Evolutionary conservation across 2,329 filamentous ascomycete species (phyloP).

Genomic region (Sporothrix inflata): DNA sequence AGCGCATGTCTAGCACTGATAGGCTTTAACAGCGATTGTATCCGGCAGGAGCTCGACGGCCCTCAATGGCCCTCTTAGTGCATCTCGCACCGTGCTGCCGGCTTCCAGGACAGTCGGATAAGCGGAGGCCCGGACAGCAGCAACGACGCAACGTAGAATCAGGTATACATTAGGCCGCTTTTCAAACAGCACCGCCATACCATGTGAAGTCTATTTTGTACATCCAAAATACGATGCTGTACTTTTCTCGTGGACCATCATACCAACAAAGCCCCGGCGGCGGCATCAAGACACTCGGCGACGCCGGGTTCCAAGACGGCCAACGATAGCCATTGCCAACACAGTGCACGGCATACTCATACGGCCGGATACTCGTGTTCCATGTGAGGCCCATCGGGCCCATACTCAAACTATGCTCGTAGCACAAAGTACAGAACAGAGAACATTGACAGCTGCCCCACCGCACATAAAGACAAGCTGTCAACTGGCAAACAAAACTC

Average conservation of each 20-base stretch:
- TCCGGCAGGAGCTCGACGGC: not conserved
- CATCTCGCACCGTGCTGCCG: conserved; percentile 1
- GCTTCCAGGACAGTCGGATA: conserved; percentile 13
- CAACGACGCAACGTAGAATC: not conserved
- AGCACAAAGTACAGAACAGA: not conserved
- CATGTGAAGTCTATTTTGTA: not conserved
- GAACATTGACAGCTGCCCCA: not conserved
- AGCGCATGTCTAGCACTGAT: not conserved
- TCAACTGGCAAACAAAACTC: not conserved
- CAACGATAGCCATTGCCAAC: not conserved
- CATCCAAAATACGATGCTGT: not conserved
- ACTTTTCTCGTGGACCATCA: not conserved
- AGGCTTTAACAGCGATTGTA: not conserved
- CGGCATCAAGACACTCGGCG: conserved; percentile 33
- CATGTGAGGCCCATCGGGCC: not conserved
- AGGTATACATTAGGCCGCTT: not conserved
- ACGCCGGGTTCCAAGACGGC: conserved; percentile 3
- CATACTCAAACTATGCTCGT: not conserved
- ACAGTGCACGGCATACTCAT: not conserved
- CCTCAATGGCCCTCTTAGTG: not conserved
- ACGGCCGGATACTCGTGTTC: not conserved
- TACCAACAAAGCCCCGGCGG: conserved; percentile 27
- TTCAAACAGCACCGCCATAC: not conserved
- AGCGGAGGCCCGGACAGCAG: conserved; percentile 5
- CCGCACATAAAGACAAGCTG: not conserved